These are phyloP conservation scores for Ilyonectria sp. DNA, from an alignment of 2,329 filamentous ascomycete species.

Conservation along the genomic window DNA sequence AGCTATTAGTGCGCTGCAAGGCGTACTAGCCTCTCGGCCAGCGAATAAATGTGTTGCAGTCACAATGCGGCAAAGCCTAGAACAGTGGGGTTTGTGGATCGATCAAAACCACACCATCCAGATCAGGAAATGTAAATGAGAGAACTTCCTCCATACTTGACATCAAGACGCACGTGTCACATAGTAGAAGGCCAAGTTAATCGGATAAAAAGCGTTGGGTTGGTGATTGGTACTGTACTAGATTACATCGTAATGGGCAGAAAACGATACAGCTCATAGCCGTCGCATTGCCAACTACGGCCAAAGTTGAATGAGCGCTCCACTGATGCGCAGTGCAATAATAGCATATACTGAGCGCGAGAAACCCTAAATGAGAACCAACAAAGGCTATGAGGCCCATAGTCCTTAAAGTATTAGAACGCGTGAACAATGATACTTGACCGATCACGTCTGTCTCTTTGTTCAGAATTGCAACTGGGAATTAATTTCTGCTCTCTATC, in stretches of 20 bases:
- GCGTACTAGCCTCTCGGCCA: neutral
- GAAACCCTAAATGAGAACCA: neutral
- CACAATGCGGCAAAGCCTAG: neutral
- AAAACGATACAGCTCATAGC: too few species aligned
- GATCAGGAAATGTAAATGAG: conserved; percentile 13
- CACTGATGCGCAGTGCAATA: neutral
- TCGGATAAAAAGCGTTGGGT: neutral
- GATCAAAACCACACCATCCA: neutral
- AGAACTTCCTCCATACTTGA: neutral
- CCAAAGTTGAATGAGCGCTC: neutral
- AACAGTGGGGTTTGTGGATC: neutral
- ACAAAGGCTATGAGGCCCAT: too few species aligned
- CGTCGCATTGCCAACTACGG: neutral
- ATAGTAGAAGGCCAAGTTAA: neutral
- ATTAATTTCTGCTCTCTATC: too few species aligned
- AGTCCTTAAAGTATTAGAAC: too few species aligned
- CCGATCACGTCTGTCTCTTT: too few species aligned
- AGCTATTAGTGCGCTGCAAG: neutral
- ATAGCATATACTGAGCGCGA: neutral
- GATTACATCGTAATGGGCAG: neutral
- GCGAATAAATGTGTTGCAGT: too few species aligned
- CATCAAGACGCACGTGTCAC: neutral
- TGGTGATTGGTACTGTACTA: neutral
- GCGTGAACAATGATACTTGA: too few species aligned
- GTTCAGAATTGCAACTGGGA: too few species aligned